Evolutionary conservation across 2,329 filamentous ascomycete genomes (phyloP).

Genomic region (Pestalotiopsis sp.): DNA sequence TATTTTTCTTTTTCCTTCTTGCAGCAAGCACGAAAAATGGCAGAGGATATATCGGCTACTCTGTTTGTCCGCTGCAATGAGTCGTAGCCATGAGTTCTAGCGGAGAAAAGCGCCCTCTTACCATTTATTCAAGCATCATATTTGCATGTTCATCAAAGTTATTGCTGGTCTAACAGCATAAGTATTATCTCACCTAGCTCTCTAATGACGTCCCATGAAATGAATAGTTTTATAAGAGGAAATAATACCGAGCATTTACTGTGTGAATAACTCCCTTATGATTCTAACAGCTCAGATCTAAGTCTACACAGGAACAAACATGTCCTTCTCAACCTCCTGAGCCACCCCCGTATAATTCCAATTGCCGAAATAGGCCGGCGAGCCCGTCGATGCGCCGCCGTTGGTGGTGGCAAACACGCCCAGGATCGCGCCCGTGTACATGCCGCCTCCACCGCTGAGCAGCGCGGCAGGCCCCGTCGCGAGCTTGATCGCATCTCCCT

Average conservation of each 20-base stretch:
- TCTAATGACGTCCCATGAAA: too few relatives aligned
- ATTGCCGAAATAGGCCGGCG: constrained; percentile 48
- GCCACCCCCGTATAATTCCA: constrained; percentile 46
- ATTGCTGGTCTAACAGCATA: too few relatives aligned
- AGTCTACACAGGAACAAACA: not conserved
- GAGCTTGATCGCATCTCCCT: not conserved
- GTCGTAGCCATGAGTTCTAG: too few relatives aligned
- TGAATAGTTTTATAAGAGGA: too few relatives aligned
- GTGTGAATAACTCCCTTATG: not conserved
- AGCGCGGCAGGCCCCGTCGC: not conserved
- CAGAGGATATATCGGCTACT: too few relatives aligned
- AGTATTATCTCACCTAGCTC: too few relatives aligned
- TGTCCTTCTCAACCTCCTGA: not conserved
- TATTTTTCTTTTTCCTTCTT: too few relatives aligned
- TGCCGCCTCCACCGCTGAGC: constrained; percentile 11
- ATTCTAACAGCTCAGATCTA: not conserved
- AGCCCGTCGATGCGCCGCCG: constrained; percentile 41
- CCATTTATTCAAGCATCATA: too few relatives aligned
- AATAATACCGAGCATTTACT: not conserved
- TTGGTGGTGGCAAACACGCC: constrained; percentile 58
- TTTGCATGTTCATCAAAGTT: too few relatives aligned
- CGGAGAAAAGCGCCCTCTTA: too few relatives aligned
- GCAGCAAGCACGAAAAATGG: too few relatives aligned
- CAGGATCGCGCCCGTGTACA: constrained; percentile 46
- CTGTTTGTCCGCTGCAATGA: too few relatives aligned